Evolutionary conservation across 2,329 filamentous ascomycete genomes (phyloP), one percentile per base, ranked within the genome.

Genomic region (Diplodia scrobiculata): DNA sequence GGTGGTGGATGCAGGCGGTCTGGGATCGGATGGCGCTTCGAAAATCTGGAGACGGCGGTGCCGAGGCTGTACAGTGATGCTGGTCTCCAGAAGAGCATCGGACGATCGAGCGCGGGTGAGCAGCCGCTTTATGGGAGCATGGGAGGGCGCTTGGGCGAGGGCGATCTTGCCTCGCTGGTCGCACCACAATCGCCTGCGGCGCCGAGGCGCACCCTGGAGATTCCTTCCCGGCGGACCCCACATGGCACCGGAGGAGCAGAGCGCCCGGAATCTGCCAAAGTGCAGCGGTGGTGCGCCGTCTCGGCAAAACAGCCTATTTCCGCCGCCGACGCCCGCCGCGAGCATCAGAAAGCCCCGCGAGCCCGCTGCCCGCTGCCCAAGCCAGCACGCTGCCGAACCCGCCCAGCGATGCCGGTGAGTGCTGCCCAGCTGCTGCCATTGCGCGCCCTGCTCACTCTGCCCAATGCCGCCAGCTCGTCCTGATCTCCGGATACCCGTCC

Each of bases 401-500:
- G 58, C 58, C 55, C 53, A 53, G 54, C 52, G 34, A 69, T 69
- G 68, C 68, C 68, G 29, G 68, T 69, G 47, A 60, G 67, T 68
- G 19, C 59, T 50, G 47, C 65, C 47, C 34, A 45, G n/a, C 21
- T 11, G 14, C 55, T 21, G 25, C 25, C 5, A 27, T 38, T 27
- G 17, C 54, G 47, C 5, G 27, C 25, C 11, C 17, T 10, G 38
- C 38, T 52, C 34, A 53, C 45, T 17, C 66, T 54, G 32, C 67
- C 62, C 7, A n/a, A 34, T 34, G 11, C 11, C 32, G 19, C 66
- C 72, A 88, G 86, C 83, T 88, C 72, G 81, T 88, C 67, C 80
- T 87, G 66, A 79, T 88, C 68, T 87, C 86, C 68, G 86, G 86
- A 69, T 87, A 85, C 73, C 87, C 87, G 58, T 86, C 83, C 69